phyloP scores from a whole-genome alignment of 176 grass and related monocot genomes.

The Musa troglodytarum region DNA sequence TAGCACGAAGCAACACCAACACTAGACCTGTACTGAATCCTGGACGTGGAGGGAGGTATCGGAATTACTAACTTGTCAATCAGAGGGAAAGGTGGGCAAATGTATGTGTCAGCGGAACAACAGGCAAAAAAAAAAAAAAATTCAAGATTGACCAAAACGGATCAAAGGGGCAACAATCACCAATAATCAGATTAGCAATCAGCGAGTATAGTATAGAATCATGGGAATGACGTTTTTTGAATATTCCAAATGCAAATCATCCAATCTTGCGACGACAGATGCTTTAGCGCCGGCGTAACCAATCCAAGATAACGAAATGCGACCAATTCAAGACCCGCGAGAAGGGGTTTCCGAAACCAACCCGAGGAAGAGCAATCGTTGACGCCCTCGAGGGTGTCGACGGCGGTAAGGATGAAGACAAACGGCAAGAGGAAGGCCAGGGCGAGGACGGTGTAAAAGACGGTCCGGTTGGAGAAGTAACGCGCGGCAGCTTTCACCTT shows the following conservation, averaged over 20 bases:
- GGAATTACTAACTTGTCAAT: no score
- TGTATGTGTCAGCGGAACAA: background rate
- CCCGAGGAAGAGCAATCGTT: slow-evolving; percentile 95
- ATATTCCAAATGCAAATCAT: background rate
- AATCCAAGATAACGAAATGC: background rate
- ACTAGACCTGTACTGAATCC: background rate
- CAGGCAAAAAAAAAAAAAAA: background rate
- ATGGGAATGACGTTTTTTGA: background rate
- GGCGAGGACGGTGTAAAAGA: slow-evolving; percentile 90
- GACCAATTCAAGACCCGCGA: background rate
- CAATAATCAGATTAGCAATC: background rate
- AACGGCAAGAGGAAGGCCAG: slow-evolving; percentile 90
- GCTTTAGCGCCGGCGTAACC: background rate
- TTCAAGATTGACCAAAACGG: background rate
- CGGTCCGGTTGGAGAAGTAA: slow-evolving; percentile 89
- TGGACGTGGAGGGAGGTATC: background rate
- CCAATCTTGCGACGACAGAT: background rate
- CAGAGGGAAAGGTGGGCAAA: background rate
- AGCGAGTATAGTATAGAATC: no score
- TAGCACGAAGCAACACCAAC: background rate
- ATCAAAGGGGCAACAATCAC: background rate
- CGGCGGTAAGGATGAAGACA: slow-evolving; percentile 89
- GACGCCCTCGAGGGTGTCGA: slow-evolving; percentile 89
- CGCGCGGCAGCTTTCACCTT: slow-evolving; percentile 89
- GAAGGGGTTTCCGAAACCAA: slow-evolving; percentile 6